Evolutionary conservation across 1,284 basidiomycete species (phyloP).

Genomic region (Fomitopsis schrenkii): DNA sequence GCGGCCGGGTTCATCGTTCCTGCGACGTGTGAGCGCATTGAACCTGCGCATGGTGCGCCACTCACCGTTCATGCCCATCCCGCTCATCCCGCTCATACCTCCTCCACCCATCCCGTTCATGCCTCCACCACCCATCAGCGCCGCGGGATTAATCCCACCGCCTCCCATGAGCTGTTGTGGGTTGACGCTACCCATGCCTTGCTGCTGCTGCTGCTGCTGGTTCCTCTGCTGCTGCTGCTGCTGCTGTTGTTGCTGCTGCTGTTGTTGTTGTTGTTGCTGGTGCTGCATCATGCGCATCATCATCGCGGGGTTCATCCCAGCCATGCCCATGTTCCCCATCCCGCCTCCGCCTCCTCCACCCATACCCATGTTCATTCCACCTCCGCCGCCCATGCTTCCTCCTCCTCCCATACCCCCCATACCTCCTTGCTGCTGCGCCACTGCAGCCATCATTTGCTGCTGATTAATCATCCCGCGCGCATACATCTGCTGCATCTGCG

Average conservation of each 20-base stretch:
- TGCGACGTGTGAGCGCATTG: neutral
- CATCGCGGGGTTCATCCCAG: constrained; percentile 3
- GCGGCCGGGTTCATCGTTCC: constrained; percentile 9
- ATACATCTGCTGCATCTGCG: constrained; percentile 11
- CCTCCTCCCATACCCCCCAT: neutral
- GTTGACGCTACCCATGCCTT: constrained; percentile 4
- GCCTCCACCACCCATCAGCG: constrained; percentile 9
- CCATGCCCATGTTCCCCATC: neutral
- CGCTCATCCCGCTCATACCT: constrained; percentile 14
- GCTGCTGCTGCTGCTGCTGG: neutral
- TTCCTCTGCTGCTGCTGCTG: neutral
- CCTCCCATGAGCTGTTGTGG: neutral
- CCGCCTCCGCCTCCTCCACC: constrained; percentile 1
- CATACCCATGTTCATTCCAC: constrained; percentile 4
- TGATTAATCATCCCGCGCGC: neutral
- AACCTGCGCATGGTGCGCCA: neutral
- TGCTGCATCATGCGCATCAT: constrained; percentile 2
- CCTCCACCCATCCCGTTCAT: constrained; percentile 7
- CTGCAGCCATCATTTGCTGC: neutral
- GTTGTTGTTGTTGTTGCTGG: constrained; percentile 10
- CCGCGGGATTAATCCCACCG: constrained; percentile 10
- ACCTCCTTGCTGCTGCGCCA: constrained; percentile 11
- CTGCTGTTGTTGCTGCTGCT: constrained; percentile 9
- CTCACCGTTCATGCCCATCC: constrained; percentile 3
- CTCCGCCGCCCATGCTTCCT: neutral